These are phyloP conservation scores for Ganoderma leucocontextum DNA, from an alignment of 1,284 basidiomycete species.

Conservation along the genomic window DNA sequence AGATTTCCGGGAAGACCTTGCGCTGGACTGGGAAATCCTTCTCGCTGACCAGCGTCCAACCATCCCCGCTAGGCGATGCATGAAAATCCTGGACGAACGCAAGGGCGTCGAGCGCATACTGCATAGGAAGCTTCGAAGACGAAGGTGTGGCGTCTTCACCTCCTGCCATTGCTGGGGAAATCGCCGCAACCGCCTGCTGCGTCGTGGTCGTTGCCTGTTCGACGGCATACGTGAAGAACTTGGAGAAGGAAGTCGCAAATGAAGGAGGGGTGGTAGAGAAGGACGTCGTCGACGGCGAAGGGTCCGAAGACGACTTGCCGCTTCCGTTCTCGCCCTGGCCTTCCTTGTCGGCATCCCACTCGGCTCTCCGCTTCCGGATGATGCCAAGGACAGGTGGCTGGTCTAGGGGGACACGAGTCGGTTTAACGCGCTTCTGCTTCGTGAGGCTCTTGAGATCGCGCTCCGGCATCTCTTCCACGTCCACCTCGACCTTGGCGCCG, in stretches of 20 bases:
- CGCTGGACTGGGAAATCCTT: constrained; percentile 85
- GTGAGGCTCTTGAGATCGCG: constrained; percentile 86
- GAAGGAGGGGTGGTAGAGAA: constrained; percentile 60
- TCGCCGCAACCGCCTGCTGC: constrained; percentile 75
- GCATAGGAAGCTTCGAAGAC: constrained; percentile 71
- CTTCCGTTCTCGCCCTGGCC: constrained; percentile 39
- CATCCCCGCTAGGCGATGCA: constrained; percentile 65
- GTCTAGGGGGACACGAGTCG: constrained; percentile 89
- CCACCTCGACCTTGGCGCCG: constrained; percentile 87
- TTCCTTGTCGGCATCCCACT: constrained; percentile 58
- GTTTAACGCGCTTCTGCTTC: constrained; percentile 89
- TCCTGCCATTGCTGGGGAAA: constrained; percentile 61
- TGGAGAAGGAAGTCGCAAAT: constrained; percentile 73
- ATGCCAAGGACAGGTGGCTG: constrained; percentile 85
- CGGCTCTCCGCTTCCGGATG: constrained; percentile 71
- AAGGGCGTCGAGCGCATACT: constrained; percentile 81
- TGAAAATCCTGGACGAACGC: constrained; percentile 83
- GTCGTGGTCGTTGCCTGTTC: constrained; percentile 77
- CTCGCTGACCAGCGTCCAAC: constrained; percentile 86
- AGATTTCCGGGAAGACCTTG: constrained; percentile 81
- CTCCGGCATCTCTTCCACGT: constrained; percentile 90
- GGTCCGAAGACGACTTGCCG: constrained; percentile 23
- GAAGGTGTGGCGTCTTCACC: constrained; percentile 54
- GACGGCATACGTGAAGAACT: constrained; percentile 78
- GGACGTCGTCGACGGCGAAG: constrained; percentile 33